A percentile compares a stretch with the other conserved stretches of the same genome.
Conservation (phyloP, 192 early-diverging fungal species). For the Coemansia furcata region DNA sequence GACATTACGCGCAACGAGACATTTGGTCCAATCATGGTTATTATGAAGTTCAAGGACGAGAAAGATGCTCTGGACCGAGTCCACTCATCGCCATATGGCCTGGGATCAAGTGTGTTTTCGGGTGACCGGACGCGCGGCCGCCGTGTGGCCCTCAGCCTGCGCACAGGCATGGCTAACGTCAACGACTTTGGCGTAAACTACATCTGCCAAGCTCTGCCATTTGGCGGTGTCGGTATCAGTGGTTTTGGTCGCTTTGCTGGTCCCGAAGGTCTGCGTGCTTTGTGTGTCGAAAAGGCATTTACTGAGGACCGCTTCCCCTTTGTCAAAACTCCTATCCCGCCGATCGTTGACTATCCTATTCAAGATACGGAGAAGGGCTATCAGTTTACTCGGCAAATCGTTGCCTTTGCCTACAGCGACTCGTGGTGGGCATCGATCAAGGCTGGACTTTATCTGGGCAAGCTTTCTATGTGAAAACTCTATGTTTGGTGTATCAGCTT, state of each 20-base stretch:
- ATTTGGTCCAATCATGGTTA: conserved; percentile 79
- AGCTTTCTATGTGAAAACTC: conserved; percentile 44
- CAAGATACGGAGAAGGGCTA: conserved; percentile 56
- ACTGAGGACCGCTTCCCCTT: conserved; percentile 72
- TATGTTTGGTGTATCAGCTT: too few relatives aligned
- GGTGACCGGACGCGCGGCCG: conserved; percentile 60
- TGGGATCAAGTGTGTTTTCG: conserved; percentile 79
- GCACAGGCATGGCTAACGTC: conserved; percentile 78
- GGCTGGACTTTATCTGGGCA: conserved; percentile 54
- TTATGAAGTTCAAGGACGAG: conserved; percentile 69
- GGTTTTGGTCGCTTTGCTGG: conserved; percentile 79
- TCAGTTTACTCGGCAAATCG: conserved; percentile 58
- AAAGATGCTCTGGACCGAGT: conserved; percentile 67
- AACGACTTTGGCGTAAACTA: conserved; percentile 89
- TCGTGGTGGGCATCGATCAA: conserved; percentile 52
- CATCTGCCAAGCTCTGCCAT: conserved; percentile 77
- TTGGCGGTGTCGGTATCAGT: conserved; percentile 77
- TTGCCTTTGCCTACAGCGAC: conserved; percentile 55
- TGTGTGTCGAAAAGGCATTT: conserved; percentile 67
- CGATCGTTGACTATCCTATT: conserved; percentile 74
- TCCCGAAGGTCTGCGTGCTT: conserved; percentile 67
- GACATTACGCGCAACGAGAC: conserved; percentile 70
- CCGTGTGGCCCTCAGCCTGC: conserved; percentile 60
- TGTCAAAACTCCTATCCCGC: conserved; percentile 73
- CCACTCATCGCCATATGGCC: conserved; percentile 71